Conservation (phyloP, 2,329 filamentous ascomycete species). For the Alternaria panax region DNA sequence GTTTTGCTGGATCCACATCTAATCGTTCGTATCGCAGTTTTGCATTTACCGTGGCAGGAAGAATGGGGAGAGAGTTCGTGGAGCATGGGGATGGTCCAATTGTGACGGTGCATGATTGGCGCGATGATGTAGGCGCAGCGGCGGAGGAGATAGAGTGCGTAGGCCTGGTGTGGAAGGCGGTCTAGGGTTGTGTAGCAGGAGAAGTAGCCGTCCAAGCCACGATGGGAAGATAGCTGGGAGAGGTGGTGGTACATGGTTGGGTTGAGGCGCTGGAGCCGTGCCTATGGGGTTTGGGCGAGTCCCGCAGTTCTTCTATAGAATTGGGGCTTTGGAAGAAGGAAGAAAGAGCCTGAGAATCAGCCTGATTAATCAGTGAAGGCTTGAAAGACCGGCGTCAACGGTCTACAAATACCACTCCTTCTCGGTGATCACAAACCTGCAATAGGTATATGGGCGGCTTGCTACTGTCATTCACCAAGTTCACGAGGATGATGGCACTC, state of each 20-base stretch:
- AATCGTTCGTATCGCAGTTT: neutral
- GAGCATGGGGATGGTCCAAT: constrained; percentile 9
- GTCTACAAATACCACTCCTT: neutral
- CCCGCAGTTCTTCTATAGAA: neutral
- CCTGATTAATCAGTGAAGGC: neutral
- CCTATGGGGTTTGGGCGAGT: neutral
- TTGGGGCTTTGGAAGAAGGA: neutral
- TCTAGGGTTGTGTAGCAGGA: neutral
- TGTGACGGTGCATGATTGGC: constrained; percentile 4
- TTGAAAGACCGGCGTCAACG: neutral
- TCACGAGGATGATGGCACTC: neutral
- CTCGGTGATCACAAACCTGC: neutral
- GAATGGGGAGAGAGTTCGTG: neutral
- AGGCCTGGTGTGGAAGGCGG: neutral
- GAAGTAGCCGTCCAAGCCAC: neutral
- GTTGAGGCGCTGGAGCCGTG: neutral
- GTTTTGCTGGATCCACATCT: neutral
- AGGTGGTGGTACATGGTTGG: constrained; percentile 1
- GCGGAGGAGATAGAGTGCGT: constrained; percentile 1
- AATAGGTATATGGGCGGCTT: neutral
- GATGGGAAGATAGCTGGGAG: neutral
- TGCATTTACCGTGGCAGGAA: neutral
- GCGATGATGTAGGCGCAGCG: constrained; percentile 7
- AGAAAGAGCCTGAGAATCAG: neutral
- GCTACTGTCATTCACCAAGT: neutral